Conservation (phyloP, 1,284 basidiomycete genomes). For the Marasmius tenuissimus region DNA sequence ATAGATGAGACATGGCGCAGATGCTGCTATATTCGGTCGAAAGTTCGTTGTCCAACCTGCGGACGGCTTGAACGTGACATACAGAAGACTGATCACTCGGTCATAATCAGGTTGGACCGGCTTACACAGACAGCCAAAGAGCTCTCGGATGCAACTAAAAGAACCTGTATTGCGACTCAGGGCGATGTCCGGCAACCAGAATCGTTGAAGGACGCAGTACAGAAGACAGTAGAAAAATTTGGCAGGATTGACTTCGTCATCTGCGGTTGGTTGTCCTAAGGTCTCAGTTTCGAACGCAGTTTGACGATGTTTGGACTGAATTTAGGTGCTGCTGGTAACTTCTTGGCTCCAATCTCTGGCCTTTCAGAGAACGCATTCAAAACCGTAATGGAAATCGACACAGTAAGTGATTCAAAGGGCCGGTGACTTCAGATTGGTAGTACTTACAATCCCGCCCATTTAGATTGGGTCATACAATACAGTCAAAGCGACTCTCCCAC, state of each 20-base stretch:
- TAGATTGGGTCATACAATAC: slow-evolving; percentile 94
- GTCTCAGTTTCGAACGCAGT: background rate
- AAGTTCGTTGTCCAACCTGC: slow-evolving; percentile 54
- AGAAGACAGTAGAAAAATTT: slow-evolving; percentile 73
- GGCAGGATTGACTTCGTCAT: slow-evolving; percentile 95
- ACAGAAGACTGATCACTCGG: background rate
- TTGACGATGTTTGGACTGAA: background rate
- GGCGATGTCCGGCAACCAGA: slow-evolving; percentile 85
- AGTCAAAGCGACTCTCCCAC: slow-evolving; percentile 83
- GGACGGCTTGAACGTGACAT: background rate
- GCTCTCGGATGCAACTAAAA: slow-evolving; percentile 70
- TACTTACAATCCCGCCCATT: background rate
- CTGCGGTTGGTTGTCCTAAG: slow-evolving; percentile 59
- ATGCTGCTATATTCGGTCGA: slow-evolving; percentile 82
- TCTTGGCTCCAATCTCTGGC: slow-evolving; percentile 79
- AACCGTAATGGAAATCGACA: slow-evolving; percentile 94
- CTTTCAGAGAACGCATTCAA: slow-evolving; percentile 88
- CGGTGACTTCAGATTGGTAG: background rate
- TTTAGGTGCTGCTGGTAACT: slow-evolving; percentile 86
- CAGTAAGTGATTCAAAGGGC: slow-evolving; percentile 44
- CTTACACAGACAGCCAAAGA: slow-evolving; percentile 72
- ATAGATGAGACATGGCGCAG: slow-evolving; percentile 85
- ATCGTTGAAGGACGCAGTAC: slow-evolving; percentile 75
- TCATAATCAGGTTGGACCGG: slow-evolving; percentile 65
- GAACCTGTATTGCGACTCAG: slow-evolving; percentile 70